These are phyloP conservation scores for Paratrypanosoma confusum DNA, from an alignment of 208 protist genomes.

Conservation along the genomic window DNA sequence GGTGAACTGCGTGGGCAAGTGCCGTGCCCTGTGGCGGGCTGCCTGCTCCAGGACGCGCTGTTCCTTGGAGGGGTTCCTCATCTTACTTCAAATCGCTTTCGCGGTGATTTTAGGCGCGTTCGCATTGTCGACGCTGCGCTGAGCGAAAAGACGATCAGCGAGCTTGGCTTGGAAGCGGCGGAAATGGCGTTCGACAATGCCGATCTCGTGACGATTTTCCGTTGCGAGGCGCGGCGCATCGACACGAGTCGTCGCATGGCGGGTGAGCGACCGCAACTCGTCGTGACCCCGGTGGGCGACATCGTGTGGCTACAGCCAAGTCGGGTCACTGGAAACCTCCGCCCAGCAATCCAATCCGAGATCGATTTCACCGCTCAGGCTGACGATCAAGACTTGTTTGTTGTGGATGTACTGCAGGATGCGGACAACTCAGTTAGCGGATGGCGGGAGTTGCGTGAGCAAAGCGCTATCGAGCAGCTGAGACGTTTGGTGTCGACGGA, in stretches of 20 bases:
- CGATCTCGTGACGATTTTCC: too few species aligned
- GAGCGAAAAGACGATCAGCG: constrained; percentile 6
- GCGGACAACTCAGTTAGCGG: not conserved
- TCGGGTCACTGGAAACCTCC: too few species aligned
- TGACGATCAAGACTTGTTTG: not conserved
- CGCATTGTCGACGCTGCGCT: constrained; percentile 59
- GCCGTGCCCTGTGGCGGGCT: constrained; percentile 12
- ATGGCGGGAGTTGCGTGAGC: not conserved
- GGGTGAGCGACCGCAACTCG: too few species aligned
- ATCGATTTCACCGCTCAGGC: not conserved
- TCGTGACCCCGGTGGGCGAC: not conserved
- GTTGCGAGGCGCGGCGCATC: too few species aligned
- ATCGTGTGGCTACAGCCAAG: not conserved
- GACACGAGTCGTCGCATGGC: too few species aligned
- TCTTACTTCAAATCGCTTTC: constrained; percentile 21
- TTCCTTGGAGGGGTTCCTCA: constrained; percentile 43
- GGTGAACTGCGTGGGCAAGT: constrained; percentile 35
- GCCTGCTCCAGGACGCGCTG: constrained; percentile 46
- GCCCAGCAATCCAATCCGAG: too few species aligned
- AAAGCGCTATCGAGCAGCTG: too few species aligned
- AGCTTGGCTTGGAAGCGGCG: too few species aligned
- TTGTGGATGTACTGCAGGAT: not conserved
- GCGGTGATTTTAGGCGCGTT: constrained; percentile 64
- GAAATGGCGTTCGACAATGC: too few species aligned
- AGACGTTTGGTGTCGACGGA: too few species aligned